Conservation (phyloP, 805 yeast genomes). For the Pichia insulana region DNA sequence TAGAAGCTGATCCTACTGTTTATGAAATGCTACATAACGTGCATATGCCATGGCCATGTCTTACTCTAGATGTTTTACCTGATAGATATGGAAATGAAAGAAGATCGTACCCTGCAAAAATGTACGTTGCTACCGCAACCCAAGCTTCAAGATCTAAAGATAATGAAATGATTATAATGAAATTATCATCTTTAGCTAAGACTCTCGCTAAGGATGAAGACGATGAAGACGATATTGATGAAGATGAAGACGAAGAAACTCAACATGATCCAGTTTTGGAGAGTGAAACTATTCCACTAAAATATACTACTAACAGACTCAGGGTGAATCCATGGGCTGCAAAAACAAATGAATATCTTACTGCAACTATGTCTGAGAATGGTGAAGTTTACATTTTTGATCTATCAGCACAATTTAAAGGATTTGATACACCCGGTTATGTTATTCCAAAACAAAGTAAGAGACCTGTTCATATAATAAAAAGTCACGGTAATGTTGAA, state of each 20-base stretch:
- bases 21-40: conserved; percentile 95
- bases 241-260: conserved; percentile 59
- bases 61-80: conserved; percentile 82
- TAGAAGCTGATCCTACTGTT: conserved; percentile 93
- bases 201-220: conserved; percentile 81
- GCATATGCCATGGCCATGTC: conserved; percentile 93
- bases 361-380: conserved; percentile 82
- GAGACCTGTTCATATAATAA: conserved; percentile 74
- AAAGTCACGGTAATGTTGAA: conserved; percentile 87
- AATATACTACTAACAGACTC: conserved; percentile 80
- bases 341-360: conserved; percentile 67
- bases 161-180: conserved; percentile 80
- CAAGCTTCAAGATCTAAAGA: conserved; percentile 85
- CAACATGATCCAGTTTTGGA: conserved; percentile 83
- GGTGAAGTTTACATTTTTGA: conserved; percentile 89
- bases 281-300: conserved; percentile 67
- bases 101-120: conserved; percentile 79
- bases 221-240: conserved; percentile 61
- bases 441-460: conserved; percentile 68
- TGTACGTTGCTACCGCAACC: conserved; percentile 84
- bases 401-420: conserved; percentile 65
- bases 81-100: conserved; percentile 84
- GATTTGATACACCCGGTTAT: conserved; percentile 84
- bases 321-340: conserved; percentile 74
- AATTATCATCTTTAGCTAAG: conserved; percentile 71